Base-by-base conservation (phyloP, 1,139 yeast genomes). In the Diutina neorugosa region DNA sequence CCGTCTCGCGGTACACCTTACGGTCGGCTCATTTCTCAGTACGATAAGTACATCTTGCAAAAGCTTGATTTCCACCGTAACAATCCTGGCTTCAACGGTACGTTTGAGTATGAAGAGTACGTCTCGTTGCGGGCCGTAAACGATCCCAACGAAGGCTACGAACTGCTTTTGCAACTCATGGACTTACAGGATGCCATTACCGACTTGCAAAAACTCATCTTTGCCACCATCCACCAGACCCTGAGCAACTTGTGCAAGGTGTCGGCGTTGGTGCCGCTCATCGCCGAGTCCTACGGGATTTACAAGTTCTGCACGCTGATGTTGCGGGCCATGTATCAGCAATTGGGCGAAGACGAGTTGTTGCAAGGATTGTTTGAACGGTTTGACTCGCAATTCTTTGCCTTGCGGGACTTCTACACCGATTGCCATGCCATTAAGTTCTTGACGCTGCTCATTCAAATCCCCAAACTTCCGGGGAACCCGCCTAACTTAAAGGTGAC, bases 121-220 rank as follows among this genome's bases (percentile, higher is more conserved):
- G 82, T 91, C 49, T 88, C 96, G 1, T 76, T 93, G 59, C 79
- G 90, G 56, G 84, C 91, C 3, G 95, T 89, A 44, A 85, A 88
- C 62, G 96, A 93, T 64, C 97, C 97, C 2, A 91, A 93, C 64
- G 96, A 90, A 69, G 98, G 98, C 6, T 93, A 87, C 64, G 96
- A 91, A 63, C 83, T 96, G 1, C 81, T 91, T 58, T 69, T 89
- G 58, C 96, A 89, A 64, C 73, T 93, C 62, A 85, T 90, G 90
- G 82, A 82, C 54, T 73, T 91, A 55, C 97, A 90, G 67, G 97
- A 91, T 63, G 77, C 82, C 51, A 81, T 91, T 57, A 94, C 88
- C 64, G 86, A 85, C 58, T 81, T 88, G 57, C 93, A 87, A 60
- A 81, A 86, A 58, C 71, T 87, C 53, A 79, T 91, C 23, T 86